Conservation (phyloP, 1,284 basidiomycete species). For the Moesziomyces sp. region DNA sequence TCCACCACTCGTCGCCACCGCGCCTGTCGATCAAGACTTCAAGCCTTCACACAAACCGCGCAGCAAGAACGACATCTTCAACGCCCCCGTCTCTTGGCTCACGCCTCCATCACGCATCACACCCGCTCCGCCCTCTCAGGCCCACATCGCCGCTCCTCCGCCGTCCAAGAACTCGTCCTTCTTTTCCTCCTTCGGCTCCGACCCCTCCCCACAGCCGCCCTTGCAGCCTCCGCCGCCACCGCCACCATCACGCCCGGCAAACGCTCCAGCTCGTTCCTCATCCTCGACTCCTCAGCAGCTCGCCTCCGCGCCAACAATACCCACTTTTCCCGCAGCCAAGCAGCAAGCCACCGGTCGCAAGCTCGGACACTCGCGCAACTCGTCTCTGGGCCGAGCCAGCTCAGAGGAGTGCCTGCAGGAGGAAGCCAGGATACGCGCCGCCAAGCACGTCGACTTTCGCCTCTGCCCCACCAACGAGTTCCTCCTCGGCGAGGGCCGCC, state of each 20-base stretch:
- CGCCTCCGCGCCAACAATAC: background rate
- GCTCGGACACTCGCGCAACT: constrained; percentile 40
- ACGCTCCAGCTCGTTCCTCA: background rate
- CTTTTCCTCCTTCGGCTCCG: constrained; percentile 27
- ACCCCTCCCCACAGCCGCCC: constrained; percentile 9
- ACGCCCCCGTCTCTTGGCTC: constrained; percentile 30
- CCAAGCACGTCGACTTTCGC: constrained; percentile 58
- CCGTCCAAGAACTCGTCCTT: constrained; percentile 41
- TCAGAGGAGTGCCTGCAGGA: constrained; percentile 58
- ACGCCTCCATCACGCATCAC: constrained; percentile 40
- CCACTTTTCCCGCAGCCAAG: constrained; percentile 1
- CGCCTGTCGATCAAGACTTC: constrained; percentile 3
- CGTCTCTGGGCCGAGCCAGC: constrained; percentile 55
- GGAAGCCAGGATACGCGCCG: constrained; percentile 49
- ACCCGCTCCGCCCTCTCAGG: background rate
- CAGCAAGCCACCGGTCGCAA: constrained; percentile 18
- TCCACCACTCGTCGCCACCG: background rate
- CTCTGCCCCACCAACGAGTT: constrained; percentile 57
- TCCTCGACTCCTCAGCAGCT: too few species aligned
- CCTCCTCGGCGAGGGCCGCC: constrained; percentile 62
- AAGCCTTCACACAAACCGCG: constrained; percentile 6
- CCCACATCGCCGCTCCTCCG: constrained; percentile 5
- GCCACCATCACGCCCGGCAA: constrained; percentile 11
- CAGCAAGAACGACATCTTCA: constrained; percentile 60
- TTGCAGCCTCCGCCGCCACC: constrained; percentile 26